Evolutionary conservation across 805 yeast genomes (phyloP).

Genomic region (Sporopachydermia quercuum): DNA sequence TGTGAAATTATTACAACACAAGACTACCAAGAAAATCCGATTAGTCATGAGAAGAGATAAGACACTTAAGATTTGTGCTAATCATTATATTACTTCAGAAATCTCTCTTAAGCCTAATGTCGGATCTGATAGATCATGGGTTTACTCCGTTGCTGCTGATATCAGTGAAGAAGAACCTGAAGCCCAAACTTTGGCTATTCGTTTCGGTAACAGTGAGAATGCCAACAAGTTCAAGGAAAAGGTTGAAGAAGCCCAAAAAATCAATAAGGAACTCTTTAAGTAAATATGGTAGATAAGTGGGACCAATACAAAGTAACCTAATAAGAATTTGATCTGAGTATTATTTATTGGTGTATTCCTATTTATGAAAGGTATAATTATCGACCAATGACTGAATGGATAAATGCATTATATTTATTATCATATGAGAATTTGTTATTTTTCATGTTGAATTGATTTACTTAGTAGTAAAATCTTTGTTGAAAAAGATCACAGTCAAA

Average conservation of each 20-base stretch:
- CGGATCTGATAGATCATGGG: constrained; percentile 98
- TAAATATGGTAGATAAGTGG: constrained; percentile 2
- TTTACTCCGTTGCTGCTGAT: constrained; percentile 87
- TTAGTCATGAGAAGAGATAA: constrained; percentile 97
- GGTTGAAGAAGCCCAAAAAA: constrained; percentile 71
- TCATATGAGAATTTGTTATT: too few species aligned
- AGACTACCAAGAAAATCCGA: constrained; percentile 68
- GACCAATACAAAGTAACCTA: not conserved
- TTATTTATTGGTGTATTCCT: too few species aligned
- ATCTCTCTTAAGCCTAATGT: constrained; percentile 81
- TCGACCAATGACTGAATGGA: too few species aligned
- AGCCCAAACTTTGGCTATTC: constrained; percentile 91
- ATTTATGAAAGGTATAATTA: too few species aligned
- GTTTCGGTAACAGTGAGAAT: constrained; percentile 83
- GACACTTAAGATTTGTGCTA: constrained; percentile 95
- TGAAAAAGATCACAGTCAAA: too few species aligned
- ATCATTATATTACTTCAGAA: constrained; percentile 69
- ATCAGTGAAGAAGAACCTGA: constrained; percentile 92
- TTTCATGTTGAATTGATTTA: too few species aligned
- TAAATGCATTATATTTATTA: too few species aligned
- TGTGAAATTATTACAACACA: constrained; percentile 88
- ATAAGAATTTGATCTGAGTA: too few species aligned
- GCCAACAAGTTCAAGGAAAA: constrained; percentile 92
- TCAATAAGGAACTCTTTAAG: constrained; percentile 31
- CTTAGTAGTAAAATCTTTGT: too few species aligned